Conservation (phyloP, 2,329 filamentous ascomycete species). For the Nigrospora osmanthi region DNA sequence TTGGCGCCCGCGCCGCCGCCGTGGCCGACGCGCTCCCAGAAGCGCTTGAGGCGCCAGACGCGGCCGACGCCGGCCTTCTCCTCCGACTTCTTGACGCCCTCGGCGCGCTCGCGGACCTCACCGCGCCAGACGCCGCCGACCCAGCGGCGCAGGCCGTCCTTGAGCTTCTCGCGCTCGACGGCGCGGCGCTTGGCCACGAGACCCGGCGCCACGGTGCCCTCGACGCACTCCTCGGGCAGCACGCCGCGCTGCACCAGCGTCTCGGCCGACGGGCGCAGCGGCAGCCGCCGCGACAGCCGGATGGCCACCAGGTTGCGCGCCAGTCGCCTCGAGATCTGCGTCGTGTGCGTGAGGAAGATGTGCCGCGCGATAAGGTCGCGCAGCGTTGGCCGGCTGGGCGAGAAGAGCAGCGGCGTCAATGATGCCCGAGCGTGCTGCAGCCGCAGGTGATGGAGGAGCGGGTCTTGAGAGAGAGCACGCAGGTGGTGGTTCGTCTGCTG, state of each 20-base stretch:
- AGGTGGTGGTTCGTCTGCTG: slow-evolving; percentile 53
- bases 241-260: slow-evolving; percentile 56
- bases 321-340: slow-evolving; percentile 55
- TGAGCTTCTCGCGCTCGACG: slow-evolving; percentile 60
- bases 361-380: slow-evolving; percentile 53
- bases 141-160: slow-evolving; percentile 59
- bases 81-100: slow-evolving; percentile 38
- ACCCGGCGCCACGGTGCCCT: slow-evolving; percentile 43
- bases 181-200: slow-evolving; percentile 55
- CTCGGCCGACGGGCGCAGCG: slow-evolving; percentile 50
- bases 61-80: slow-evolving; percentile 45
- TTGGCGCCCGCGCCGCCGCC: too few species aligned
- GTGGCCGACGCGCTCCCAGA: slow-evolving; percentile 54
- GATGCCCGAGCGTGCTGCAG: slow-evolving; percentile 46
- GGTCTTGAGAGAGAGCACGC: slow-evolving; percentile 53
- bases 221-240: slow-evolving; percentile 55
- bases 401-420: slow-evolving; percentile 48
- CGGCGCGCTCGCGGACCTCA: slow-evolving; percentile 40
- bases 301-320: slow-evolving; percentile 58
- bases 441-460: slow-evolving; percentile 57
- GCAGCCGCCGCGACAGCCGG: slow-evolving; percentile 53
- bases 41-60: slow-evolving; percentile 54
- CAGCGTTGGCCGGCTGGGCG: slow-evolving; percentile 50
- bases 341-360: slow-evolving; percentile 61
- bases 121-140: slow-evolving; percentile 50